phyloP scores from a whole-genome alignment of 257 asterid genomes.

The Solanum gracilifrons region DNA sequence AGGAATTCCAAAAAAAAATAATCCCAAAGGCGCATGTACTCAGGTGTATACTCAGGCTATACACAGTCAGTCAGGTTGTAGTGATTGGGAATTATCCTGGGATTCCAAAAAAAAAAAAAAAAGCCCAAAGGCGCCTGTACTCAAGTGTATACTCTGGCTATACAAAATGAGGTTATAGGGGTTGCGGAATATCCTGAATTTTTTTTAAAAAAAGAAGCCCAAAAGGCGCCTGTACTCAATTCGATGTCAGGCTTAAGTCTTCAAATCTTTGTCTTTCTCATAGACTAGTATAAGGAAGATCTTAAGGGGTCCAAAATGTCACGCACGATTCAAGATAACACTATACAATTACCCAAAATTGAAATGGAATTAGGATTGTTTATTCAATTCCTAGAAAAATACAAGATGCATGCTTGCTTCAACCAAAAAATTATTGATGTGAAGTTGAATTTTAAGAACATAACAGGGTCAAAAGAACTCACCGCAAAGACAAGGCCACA shows the following conservation, averaged over 20 bases:
- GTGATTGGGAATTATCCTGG: too few species aligned
- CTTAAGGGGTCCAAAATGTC: neutral
- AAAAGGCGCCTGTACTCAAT: neutral
- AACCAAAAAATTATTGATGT: neutral
- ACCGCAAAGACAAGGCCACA: conserved; percentile 57
- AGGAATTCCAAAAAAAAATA: too few species aligned
- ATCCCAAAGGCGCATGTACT: too few species aligned
- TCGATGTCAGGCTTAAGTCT: neutral
- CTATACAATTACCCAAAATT: neutral
- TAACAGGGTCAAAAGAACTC: neutral
- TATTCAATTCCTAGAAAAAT: neutral
- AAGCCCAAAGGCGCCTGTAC: too few species aligned
- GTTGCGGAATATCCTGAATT: too few species aligned
- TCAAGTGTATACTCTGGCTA: too few species aligned
- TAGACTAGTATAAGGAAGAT: neutral
- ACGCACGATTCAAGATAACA: neutral
- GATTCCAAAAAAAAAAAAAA: too few species aligned
- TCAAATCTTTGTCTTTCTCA: neutral
- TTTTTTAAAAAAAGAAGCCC: neutral
- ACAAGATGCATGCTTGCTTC: neutral
- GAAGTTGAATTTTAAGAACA: neutral
- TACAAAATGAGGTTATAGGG: too few species aligned
- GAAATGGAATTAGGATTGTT: neutral
- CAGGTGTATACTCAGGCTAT: too few species aligned
- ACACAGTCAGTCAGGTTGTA: too few species aligned